Base-by-base conservation (phyloP, 441 rosid species). In the Hura crepitans region DNA sequence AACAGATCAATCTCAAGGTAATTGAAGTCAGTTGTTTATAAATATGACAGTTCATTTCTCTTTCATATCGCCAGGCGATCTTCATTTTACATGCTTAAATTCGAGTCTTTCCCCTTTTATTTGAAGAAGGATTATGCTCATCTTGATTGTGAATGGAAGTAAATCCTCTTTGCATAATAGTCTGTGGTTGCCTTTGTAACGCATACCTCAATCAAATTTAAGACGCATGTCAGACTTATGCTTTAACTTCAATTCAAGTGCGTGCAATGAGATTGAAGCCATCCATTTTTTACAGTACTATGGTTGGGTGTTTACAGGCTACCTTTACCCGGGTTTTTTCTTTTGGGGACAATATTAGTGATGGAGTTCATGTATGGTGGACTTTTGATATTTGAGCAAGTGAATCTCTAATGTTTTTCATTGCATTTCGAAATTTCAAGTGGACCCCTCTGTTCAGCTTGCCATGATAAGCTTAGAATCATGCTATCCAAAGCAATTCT, bases 1-100 rank as follows among this genome's bases (percentile, higher is more conserved):
- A 67, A 79, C 80, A 35, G 74, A 74, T 69, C 81, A 74, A 73
- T 70, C 77, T 75, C 85, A 75, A 83, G 91, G 91, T 85, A n/a
- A 56, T 30, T 12, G 1, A 4, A 11, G 33, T 51, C 43, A 7
- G 25, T 31, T 39, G 46, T 20, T 27, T 25, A 7, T 46, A 25
- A 7, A 33, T 64, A 0, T 22, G 25, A 25, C 47, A 28, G 20
- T 56, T 23, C 4, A 18, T 11, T 39, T 23, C 51, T 25, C 3
- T 66, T 22, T 22, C 23, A 14, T 51, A 37, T 37, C 13, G 2
- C 6, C 37, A 9, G 39, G 39, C 15, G 39, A 37, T 43, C 13
- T 5, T 25, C 15, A 42, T 62, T 15, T 5, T 23, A 3, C 20
- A 42, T 42, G 14, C 13, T 42, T 3, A 35, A 5, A 5, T 0